phyloP scores from a whole-genome alignment of 1,284 basidiomycete genomes.

The Phellinidium pouzarii region DNA sequence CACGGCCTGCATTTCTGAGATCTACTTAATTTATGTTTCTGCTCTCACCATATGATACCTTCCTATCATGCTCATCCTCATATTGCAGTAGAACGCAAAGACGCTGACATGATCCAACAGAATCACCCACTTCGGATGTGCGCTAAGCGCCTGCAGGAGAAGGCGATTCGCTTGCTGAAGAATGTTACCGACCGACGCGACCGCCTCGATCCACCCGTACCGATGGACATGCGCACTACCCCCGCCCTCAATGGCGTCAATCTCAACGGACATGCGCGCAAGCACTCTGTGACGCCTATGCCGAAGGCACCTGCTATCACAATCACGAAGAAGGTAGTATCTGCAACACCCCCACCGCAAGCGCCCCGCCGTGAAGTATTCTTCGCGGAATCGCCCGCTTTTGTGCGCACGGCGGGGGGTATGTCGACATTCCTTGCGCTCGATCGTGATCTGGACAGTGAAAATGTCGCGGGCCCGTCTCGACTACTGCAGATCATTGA shows the following conservation, averaged over 20 bases:
- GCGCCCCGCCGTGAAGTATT: constrained; percentile 30
- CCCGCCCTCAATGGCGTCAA: constrained; percentile 19
- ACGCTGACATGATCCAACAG: constrained; percentile 25
- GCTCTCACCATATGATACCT: no score
- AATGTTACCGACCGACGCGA: constrained; percentile 88
- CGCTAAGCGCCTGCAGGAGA: constrained; percentile 68
- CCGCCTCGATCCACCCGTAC: constrained; percentile 55
- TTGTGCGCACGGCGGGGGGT: constrained; percentile 69
- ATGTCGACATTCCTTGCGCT: constrained; percentile 63
- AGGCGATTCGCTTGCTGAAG: constrained; percentile 78
- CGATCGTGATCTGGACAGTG: constrained; percentile 36
- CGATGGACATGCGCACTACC: constrained; percentile 33
- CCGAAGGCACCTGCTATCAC: constrained; percentile 20
- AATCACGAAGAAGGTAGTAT: background rate
- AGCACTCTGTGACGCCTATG: constrained; percentile 21
- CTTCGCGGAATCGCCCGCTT: constrained; percentile 63
- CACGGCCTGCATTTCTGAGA: no score
- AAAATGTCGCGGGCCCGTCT: constrained; percentile 17
- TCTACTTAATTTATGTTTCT: no score
- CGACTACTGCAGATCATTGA: constrained; percentile 34
- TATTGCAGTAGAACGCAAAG: background rate
- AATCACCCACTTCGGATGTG: constrained; percentile 78
- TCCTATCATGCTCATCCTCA: no score
- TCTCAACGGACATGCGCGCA: constrained; percentile 27
- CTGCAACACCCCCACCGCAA: constrained; percentile 7